A percentile compares a stretch with the other conserved stretches of the same genome.
phyloP scores from a whole-genome alignment of 2,329 filamentous ascomycete genomes.

The Xylariaceae sp. region DNA sequence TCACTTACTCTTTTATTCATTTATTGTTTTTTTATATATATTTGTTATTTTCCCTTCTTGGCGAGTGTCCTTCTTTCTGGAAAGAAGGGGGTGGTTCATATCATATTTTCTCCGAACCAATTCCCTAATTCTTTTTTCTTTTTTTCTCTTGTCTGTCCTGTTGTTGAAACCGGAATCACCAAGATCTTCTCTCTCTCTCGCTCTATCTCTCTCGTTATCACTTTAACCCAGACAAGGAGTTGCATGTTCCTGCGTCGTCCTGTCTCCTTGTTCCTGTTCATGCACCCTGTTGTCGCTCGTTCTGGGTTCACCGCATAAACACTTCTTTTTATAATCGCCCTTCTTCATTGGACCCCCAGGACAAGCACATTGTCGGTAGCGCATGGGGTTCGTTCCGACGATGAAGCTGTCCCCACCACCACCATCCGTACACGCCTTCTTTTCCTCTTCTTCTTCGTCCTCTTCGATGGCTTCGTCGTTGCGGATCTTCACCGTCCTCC shows the following conservation, averaged over 20 bases:
- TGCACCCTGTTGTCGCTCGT: conserved; percentile 8
- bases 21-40: no score
- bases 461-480: conserved; percentile 8
- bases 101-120: not conserved
- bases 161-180: no score
- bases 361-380: not conserved
- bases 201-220: no score
- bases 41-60: not conserved
- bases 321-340: not conserved
- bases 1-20: not conserved
- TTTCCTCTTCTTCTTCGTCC: no score
- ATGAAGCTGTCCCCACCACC: conserved; percentile 6
- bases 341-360: not conserved
- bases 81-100: not conserved
- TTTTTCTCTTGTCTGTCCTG: not conserved
- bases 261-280: not conserved
- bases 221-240: no score
- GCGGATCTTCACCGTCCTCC: conserved; percentile 10
- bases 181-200: not conserved
- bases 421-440: not conserved
- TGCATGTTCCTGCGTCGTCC: no score
- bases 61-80: not conserved
- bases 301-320: conserved; percentile 4
- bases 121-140: not conserved
- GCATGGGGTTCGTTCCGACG: conserved; percentile 1